Evolutionary conservation across 179 eudicot genomes (phyloP), one percentile per base, ranked within the genome.

Genomic region (Spinacia oleracea): DNA sequence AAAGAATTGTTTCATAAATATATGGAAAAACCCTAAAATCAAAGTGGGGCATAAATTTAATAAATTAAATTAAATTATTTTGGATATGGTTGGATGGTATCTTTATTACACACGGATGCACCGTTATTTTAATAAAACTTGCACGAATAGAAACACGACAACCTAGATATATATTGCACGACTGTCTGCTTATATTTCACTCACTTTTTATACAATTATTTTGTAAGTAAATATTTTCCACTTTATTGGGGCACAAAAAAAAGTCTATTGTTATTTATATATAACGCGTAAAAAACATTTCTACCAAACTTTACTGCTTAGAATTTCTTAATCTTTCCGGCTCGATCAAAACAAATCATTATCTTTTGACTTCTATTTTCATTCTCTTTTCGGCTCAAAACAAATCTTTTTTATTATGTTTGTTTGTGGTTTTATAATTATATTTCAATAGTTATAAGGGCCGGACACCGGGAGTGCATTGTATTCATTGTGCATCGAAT

Each of bases 101-200:
- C n/a, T 70, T 46, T 3, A 70, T 70, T 51, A 45, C 38, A 46
- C 66, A 62, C 66, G 58, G 21, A 53, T 23, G 20, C 58, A 20
- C 66, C 6, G 3, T 62, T 27, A 62, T 62, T 29, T 62, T 25
- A 42, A 42, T 70, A 45, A 5, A 43, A 16, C 1, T 43, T 70
- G 73, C 34, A 31, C 73, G 50, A 70, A 70, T 70, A 70, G 11
- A 9, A 45, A 27, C 73, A 25, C 27, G 73, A 46, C 73, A 45
- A 70, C 29, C 7, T 45, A 27, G 56, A 45, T 70, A 45, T 25
- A 38, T 12, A 70, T 70, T 46, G 56, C 58, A 15, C 58, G 7
- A 9, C 6, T 70, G 73, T 70, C 73, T 70, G 56, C 50, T 46
- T 12, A 42, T 10, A 16, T 10, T 34, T 67, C 5, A 14, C 5